Conservation (phyloP, 148 eudicot genomes). For the Fagopyrum tataricum region DNA sequence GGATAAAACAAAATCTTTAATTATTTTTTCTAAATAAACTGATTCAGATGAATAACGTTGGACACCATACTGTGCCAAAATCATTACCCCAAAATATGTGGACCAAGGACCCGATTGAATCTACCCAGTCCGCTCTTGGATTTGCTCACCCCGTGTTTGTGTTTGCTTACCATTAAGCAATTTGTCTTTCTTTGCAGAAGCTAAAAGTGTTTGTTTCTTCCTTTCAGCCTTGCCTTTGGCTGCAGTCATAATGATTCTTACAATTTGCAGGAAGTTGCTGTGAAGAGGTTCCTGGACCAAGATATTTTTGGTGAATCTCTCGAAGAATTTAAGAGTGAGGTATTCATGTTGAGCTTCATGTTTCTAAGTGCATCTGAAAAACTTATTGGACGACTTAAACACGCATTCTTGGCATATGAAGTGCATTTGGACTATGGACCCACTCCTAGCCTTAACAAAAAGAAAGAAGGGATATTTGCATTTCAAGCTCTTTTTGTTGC, state of each 20-base stretch:
- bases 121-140: neutral
- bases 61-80: too few relatives aligned
- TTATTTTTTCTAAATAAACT: too few relatives aligned
- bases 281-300: conserved; percentile 86
- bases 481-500: neutral
- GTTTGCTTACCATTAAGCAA: neutral
- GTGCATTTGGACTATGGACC: neutral
- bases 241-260: neutral
- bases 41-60: too few relatives aligned
- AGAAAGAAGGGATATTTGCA: neutral
- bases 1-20: too few relatives aligned
- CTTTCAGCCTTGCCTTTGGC: neutral
- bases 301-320: conserved; percentile 60
- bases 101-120: neutral
- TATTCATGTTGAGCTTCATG: conserved; percentile 13
- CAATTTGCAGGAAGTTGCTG: conserved; percentile 79
- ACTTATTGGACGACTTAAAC: neutral
- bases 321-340: conserved; percentile 87
- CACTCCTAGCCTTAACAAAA: neutral
- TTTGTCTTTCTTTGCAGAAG: neutral
- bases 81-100: neutral
- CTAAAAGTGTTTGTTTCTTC: neutral
- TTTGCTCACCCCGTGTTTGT: neutral
- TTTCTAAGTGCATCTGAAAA: neutral
- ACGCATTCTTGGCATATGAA: neutral